Percentiles rank a stretch among this genome's conserved stretches.
Evolutionary conservation across 257 asterid genomes (phyloP).

Genomic region (Solanum lignicaule): DNA sequence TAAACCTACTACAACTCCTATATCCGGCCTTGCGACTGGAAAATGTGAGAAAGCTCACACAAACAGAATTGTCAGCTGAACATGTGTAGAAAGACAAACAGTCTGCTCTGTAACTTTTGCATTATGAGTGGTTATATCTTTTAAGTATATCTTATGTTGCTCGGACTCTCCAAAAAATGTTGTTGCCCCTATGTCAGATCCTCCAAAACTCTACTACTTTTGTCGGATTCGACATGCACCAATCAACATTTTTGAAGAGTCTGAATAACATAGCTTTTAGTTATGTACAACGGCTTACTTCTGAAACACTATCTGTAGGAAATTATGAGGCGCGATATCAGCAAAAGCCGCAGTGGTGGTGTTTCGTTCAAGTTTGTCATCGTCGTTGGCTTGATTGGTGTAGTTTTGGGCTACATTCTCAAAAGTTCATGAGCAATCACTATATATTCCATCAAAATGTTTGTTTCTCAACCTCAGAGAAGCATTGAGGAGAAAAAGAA

Average conservation of each 20-base stretch:
- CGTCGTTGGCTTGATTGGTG: constrained; percentile 11
- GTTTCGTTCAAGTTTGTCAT: constrained; percentile 16
- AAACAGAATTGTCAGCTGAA: background rate
- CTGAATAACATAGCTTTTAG: background rate
- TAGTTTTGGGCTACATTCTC: constrained; percentile 22
- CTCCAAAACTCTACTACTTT: background rate
- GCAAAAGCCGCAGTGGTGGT: background rate
- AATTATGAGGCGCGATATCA: constrained; percentile 3
- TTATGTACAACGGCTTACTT: background rate
- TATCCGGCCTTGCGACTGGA: background rate
- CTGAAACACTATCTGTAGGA: background rate
- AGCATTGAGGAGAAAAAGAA: background rate
- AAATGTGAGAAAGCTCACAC: background rate
- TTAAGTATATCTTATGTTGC: background rate
- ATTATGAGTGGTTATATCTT: background rate
- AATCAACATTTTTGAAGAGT: background rate
- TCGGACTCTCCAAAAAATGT: background rate
- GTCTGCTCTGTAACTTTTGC: background rate
- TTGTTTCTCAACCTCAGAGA: background rate
- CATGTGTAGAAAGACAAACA: background rate
- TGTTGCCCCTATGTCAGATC: background rate
- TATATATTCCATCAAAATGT: constrained; percentile 7
- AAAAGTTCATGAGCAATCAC: constrained; percentile 14
- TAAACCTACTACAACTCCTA: background rate
- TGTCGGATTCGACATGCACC: background rate